Percentiles rank a stretch among this genome's conserved stretches.
Conservation (phyloP, 345 rosid species). For the Erodium maritimum region DNA sequence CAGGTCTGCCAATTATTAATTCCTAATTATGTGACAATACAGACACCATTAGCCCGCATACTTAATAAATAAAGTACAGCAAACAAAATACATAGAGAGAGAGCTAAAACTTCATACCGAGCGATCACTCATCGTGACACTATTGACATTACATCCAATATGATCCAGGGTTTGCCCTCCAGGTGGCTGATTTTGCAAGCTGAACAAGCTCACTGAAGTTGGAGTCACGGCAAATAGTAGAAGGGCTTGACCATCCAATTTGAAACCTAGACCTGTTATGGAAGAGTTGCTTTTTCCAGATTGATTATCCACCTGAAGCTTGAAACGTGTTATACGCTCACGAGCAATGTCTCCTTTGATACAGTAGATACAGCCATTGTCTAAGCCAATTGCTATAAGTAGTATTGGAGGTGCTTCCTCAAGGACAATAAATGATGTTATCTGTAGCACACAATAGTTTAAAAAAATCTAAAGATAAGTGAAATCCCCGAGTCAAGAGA, state of each 20-base stretch:
- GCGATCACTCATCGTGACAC: conserved; percentile 90
- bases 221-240: conserved; percentile 79
- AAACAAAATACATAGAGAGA: conserved; percentile 1
- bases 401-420: conserved; percentile 96
- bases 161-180: conserved; percentile 69
- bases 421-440: conserved; percentile 77
- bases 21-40: conserved; percentile 39
- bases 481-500: not conserved
- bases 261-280: conserved; percentile 71
- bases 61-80: conserved; percentile 4
- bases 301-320: conserved; percentile 58
- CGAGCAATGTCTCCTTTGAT: conserved; percentile 95
- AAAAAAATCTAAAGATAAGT: not conserved
- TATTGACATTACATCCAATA: conserved; percentile 54
- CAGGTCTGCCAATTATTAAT: conserved; percentile 81
- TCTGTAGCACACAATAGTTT: conserved; percentile 37
- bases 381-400: conserved; percentile 82
- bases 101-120: conserved; percentile 33
- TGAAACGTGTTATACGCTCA: conserved; percentile 80
- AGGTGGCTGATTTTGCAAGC: conserved; percentile 71
- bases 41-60: not conserved
- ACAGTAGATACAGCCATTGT: conserved; percentile 73
- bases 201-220: conserved; percentile 55
- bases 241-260: conserved; percentile 84
- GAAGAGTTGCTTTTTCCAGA: conserved; percentile 30